Base-by-base conservation (phyloP, 1,139 yeast species). In the Citeromyces hawaiiensis region DNA sequence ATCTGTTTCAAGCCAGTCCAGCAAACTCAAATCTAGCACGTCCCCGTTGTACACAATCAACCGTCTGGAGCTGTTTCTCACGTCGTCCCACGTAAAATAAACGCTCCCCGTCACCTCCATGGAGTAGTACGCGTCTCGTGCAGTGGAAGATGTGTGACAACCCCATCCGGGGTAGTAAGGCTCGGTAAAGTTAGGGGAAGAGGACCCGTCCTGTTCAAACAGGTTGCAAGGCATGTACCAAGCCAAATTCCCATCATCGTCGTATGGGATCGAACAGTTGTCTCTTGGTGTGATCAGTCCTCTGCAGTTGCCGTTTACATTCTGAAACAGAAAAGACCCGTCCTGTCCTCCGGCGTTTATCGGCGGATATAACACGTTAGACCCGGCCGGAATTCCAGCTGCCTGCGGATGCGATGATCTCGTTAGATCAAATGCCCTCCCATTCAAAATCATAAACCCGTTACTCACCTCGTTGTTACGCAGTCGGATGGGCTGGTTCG, bases 141-240 rank as follows among this genome's bases (percentile, higher is more conserved):
- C 91, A 2, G 54, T 48, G 3, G 67, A 51, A 13, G 85, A 70
- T 1, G 96, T 83, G 60, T 91, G 97, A 59, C 98, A 91, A 8
- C 87, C 93, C 76, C 86, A 87, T 14, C 96, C 96, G 36, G 67
- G 61, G 56, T 86, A 86, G 51, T 74, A 76, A 27, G 68, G 70
- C 19, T 64, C 55, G 2, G 87, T 68, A 48, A 68, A 70, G 53
- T 83, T 78, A 23, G 83, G 82, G 29, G 60, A 44, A 2, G 82
- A 57, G 2, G 88, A 67, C 4, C 95, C 95, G 57, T 83, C 83
- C 49, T 73, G 80, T 38, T 66, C 61, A 44, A 78, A 66, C 38
- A 82, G 47, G 50, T 77, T 76, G 63, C 98, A 91, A 3, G 98
- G 97, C 82, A 87, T 86, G 61, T 91, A 91, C 95, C 96, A 88